A percentile compares a stretch with the other conserved stretches of the same genome.
These are phyloP conservation scores for Picea mariana DNA, from an alignment of 83 land plant genomes.

Conservation along the genomic window DNA sequence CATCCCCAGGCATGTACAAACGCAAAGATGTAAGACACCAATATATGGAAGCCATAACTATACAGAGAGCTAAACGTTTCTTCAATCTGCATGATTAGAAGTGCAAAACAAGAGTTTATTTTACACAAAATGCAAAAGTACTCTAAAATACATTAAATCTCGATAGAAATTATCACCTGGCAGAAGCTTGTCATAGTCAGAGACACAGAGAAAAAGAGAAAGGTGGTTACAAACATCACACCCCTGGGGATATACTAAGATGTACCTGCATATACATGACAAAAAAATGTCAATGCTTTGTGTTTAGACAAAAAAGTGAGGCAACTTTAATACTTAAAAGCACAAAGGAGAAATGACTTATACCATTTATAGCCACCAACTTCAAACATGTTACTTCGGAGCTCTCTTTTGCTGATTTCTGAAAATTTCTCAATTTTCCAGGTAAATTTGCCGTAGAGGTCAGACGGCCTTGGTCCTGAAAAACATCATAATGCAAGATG, in stretches of 20 bases:
- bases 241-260: conserved; percentile 98
- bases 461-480: conserved; percentile 90
- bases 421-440: conserved; percentile 99
- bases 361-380: conserved; percentile 99
- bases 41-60: no score
- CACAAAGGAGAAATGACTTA: conserved; percentile 16
- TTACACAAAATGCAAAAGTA: conserved; percentile 1
- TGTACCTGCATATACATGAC: conserved; percentile 71
- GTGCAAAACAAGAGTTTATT: no score
- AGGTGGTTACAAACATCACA: conserved; percentile 99
- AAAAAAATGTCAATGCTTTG: background rate
- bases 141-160: conserved; percentile 10
- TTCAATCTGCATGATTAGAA: no score
- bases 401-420: conserved; percentile 90
- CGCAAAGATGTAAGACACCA: no score
- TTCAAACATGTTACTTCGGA: conserved; percentile 95
- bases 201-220: conserved; percentile 96
- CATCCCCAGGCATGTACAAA: no score
- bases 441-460: conserved; percentile 90
- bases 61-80: no score
- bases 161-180: conserved; percentile 57
- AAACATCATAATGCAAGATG: background rate
- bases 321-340: background rate
- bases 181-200: conserved; percentile 98
- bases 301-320: background rate